Conservation (phyloP, 805 yeast species). For the Metschnikowia proteae region DNA sequence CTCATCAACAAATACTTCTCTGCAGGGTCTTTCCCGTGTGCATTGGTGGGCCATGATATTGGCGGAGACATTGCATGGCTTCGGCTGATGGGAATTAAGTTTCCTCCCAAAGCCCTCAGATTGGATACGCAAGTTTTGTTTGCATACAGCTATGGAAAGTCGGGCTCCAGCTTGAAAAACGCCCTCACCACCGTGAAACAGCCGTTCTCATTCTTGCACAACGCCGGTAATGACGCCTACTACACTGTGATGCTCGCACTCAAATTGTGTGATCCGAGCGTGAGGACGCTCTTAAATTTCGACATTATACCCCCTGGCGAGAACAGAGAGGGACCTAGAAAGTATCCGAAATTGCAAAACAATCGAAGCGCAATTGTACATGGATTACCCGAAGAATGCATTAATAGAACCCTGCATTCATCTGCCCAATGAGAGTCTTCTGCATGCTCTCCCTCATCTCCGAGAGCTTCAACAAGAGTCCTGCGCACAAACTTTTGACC, state of each 20-base stretch:
- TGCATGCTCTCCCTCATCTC: conserved; percentile 23
- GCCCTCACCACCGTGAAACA: conserved; percentile 18
- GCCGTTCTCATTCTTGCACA: conserved; percentile 24
- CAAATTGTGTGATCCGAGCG: conserved; percentile 23
- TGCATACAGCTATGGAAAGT: conserved; percentile 12
- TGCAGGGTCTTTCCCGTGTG: conserved; percentile 13
- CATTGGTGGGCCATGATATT: conserved; percentile 19
- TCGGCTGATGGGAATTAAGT: conserved; percentile 7
- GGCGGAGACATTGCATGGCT: conserved; percentile 16
- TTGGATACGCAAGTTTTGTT: conserved; percentile 21
- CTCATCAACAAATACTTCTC: conserved; percentile 16
- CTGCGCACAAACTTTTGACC: conserved; percentile 39
- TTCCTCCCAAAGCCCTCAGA: not conserved
- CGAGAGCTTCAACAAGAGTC: conserved; percentile 31
- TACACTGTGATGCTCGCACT: conserved; percentile 24
- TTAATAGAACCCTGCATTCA: conserved; percentile 20
- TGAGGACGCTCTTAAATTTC: conserved; percentile 4
- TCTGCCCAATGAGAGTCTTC: conserved; percentile 28
- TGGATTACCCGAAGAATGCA: not conserved
- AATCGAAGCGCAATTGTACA: conserved; percentile 3
- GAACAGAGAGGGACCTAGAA: not conserved
- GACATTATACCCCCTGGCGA: conserved; percentile 4
- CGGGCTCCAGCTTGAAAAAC: conserved; percentile 22
- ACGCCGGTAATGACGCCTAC: conserved; percentile 29
- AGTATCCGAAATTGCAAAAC: not conserved